These are phyloP conservation scores for Albizia julibrissin DNA, from an alignment of 306 rosid genomes.

Conservation along the genomic window DNA sequence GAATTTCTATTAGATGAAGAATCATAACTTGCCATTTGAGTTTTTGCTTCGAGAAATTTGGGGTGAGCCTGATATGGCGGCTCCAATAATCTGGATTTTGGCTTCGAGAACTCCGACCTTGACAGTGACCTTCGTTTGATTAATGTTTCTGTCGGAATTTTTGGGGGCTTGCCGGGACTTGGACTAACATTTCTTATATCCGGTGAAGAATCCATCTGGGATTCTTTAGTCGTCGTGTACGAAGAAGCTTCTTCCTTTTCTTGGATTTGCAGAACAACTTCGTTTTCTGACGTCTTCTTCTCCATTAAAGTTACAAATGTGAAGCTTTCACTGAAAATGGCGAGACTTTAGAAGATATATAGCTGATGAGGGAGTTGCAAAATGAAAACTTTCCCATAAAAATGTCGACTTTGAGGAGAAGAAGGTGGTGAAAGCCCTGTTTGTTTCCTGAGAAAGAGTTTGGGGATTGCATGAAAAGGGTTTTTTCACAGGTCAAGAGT, in stretches of 20 bases:
- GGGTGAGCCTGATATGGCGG: conserved; percentile 31
- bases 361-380: neutral
- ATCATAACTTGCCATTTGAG: neutral
- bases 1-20: conserved; percentile 29
- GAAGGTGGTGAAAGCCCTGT: neutral
- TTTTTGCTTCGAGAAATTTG: conserved; percentile 28
- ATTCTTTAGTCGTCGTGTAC: neutral
- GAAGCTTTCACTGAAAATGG: neutral
- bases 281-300: conserved; percentile 37
- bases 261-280: conserved; percentile 49
- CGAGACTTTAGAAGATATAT: neutral
- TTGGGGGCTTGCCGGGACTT: conserved; percentile 39
- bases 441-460: no score
- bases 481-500: no score
- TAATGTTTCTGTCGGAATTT: conserved; percentile 33
- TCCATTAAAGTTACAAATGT: conserved; percentile 25
- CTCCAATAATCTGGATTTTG: conserved; percentile 66
- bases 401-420: neutral
- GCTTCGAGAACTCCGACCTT: conserved; percentile 48
- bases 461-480: no score
- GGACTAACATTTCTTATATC: conserved; percentile 29
- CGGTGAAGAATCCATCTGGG: conserved; percentile 37
- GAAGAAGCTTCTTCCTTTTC: conserved; percentile 29
- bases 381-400: conserved; percentile 5
- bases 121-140: conserved; percentile 35